A percentile compares a stretch with the other conserved stretches of the same genome.
These are phyloP conservation scores for Fulvia fulva DNA, from an alignment of 2,329 filamentous ascomycete genomes.

Conservation along the genomic window DNA sequence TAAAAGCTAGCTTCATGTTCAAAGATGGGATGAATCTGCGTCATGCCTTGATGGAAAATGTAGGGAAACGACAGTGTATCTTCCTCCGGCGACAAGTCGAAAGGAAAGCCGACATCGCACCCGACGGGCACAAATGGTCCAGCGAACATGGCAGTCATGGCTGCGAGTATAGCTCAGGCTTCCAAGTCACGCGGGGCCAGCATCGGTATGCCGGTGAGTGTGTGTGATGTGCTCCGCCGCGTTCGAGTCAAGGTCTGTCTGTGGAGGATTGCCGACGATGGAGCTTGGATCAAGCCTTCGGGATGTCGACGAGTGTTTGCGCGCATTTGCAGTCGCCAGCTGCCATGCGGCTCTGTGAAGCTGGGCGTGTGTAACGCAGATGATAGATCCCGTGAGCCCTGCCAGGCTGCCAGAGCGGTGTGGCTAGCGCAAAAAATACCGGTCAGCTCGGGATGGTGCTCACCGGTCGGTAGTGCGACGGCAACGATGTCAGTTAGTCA, in stretches of 20 bases:
- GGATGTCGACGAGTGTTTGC: neutral
- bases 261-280: neutral
- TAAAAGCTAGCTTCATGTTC: neutral
- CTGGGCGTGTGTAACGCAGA: neutral
- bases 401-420: neutral
- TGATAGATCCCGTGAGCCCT: neutral
- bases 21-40: neutral
- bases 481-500: too few species aligned
- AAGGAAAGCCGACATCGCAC: neutral
- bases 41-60: slow-evolving; percentile 1
- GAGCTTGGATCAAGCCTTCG: neutral
- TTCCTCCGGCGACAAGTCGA: neutral
- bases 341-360: neutral
- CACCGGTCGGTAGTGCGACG: neutral
- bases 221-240: too few species aligned
- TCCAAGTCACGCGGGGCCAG: neutral
- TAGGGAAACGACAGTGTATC: slow-evolving; percentile 2
- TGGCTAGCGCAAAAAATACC: neutral
- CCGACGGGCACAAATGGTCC: neutral
- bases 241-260: neutral
- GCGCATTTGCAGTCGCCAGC: neutral
- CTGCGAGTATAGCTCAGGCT: neutral
- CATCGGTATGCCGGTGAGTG: neutral
- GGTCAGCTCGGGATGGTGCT: neutral
- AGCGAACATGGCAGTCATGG: slow-evolving; percentile 3